A percentile compares a stretch with the other conserved stretches of the same genome.
Evolutionary conservation across 2,329 filamentous ascomycete genomes (phyloP).

Genomic region (Aspergillus tanneri): DNA sequence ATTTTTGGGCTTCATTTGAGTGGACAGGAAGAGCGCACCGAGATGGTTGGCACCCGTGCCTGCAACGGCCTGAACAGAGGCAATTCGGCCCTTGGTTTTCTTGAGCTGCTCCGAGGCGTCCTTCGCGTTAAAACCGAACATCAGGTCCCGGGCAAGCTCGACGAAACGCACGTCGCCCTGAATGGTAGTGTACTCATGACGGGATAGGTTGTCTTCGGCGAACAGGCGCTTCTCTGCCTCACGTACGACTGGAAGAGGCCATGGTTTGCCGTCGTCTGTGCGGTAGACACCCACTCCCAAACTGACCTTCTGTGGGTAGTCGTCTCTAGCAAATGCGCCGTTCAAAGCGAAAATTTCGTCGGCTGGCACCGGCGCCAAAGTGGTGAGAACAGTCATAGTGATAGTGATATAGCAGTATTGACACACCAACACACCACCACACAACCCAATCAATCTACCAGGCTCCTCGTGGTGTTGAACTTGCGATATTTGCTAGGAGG

Average conservation of each 20-base stretch:
- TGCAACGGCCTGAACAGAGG: constrained; percentile 88
- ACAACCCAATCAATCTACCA: neutral
- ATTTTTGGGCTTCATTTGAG: constrained; percentile 72
- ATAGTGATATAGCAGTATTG: constrained; percentile 9
- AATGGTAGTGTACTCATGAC: constrained; percentile 98
- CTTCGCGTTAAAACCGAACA: constrained; percentile 65
- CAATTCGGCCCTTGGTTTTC: constrained; percentile 48
- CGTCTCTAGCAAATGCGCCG: constrained; percentile 76
- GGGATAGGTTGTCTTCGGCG: constrained; percentile 78
- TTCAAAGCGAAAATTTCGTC: constrained; percentile 89
- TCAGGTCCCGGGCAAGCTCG: constrained; percentile 79
- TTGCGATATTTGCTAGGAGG: neutral
- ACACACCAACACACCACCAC: neutral
- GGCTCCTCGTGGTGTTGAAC: neutral
- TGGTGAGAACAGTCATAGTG: constrained; percentile 32
- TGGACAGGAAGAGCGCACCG: constrained; percentile 84
- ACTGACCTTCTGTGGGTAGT: constrained; percentile 74
- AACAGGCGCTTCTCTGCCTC: constrained; percentile 73
- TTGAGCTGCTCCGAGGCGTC: constrained; percentile 28
- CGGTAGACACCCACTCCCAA: constrained; percentile 88
- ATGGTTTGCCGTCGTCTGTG: constrained; percentile 91
- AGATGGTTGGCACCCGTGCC: constrained; percentile 93
- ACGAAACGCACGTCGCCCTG: constrained; percentile 82
- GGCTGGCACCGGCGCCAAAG: constrained; percentile 80
- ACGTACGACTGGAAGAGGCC: constrained; percentile 88